These are phyloP conservation scores for Naganishia sp. DNA, from an alignment of 1,284 basidiomycete genomes.

Conservation along the genomic window DNA sequence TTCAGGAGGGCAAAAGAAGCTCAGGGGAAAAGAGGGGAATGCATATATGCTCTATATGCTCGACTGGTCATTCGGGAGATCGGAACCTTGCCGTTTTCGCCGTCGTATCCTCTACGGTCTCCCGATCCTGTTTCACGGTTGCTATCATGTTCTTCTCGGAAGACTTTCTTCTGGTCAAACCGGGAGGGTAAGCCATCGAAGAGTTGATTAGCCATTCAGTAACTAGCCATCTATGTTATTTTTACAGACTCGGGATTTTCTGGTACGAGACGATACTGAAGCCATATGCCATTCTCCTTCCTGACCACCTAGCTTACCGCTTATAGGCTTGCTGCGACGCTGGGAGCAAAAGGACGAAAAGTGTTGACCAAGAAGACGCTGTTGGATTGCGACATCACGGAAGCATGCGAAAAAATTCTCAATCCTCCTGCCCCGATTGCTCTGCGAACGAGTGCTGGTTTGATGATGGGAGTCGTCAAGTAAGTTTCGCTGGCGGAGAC, in stretches of 20 bases:
- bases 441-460: constrained; percentile 31
- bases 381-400: constrained; percentile 26
- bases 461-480: constrained; percentile 33
- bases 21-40: background rate
- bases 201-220: background rate
- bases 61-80: too few relatives aligned
- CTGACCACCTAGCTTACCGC: background rate
- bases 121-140: background rate
- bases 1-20: background rate
- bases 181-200: constrained; percentile 6
- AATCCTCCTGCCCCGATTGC: constrained; percentile 27
- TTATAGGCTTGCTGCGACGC: constrained; percentile 30
- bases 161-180: constrained; percentile 24
- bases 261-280: constrained; percentile 1
- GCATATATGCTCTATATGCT: background rate
- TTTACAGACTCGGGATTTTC: constrained; percentile 16
- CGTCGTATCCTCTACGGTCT: too few relatives aligned
- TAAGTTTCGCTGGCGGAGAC: background rate
- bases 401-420: constrained; percentile 29
- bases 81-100: too few relatives aligned
- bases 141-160: constrained; percentile 24
- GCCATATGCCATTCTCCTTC: too few relatives aligned
- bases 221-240: background rate
- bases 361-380: constrained; percentile 26
- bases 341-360: constrained; percentile 25